A percentile compares a stretch with the other conserved stretches of the same genome.
phyloP scores from a whole-genome alignment of 192 early-diverging fungal species.

The Coemansia sp. region DNA sequence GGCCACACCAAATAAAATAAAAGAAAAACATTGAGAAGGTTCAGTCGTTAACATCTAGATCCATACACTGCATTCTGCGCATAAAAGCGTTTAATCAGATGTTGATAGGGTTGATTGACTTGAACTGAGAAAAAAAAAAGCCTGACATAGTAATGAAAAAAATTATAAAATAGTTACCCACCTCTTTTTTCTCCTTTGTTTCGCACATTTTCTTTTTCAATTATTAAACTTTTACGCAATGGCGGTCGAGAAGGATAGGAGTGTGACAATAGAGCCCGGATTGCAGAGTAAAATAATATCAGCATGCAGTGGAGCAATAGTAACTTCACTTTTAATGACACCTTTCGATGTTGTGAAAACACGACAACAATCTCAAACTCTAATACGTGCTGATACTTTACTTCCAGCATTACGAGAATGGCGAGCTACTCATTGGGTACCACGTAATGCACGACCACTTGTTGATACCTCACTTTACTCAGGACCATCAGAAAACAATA shows the following conservation, averaged over 20 bases:
- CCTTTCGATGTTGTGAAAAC: slow-evolving; percentile 38
- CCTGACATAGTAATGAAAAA: too few species aligned
- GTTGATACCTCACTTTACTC: slow-evolving; percentile 20
- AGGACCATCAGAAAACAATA: slow-evolving; percentile 3
- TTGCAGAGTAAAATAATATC: slow-evolving; percentile 66
- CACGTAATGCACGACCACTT: slow-evolving; percentile 24
- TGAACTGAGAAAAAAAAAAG: too few species aligned
- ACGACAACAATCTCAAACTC: slow-evolving; percentile 34
- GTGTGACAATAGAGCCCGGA: slow-evolving; percentile 10
- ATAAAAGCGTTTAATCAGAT: too few species aligned
- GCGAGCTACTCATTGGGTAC: slow-evolving; percentile 23
- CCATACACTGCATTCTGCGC: too few species aligned
- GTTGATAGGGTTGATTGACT: too few species aligned
- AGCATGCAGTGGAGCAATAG: slow-evolving; percentile 76
- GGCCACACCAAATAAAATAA: too few species aligned
- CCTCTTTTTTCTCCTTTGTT: neutral
- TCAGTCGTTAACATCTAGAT: too few species aligned
- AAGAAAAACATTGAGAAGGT: too few species aligned
- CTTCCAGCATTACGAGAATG: slow-evolving; percentile 30
- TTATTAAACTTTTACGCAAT: neutral
- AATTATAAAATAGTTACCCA: neutral
- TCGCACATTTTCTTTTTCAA: slow-evolving; percentile 2
- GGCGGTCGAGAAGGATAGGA: neutral
- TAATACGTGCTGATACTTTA: slow-evolving; percentile 30
- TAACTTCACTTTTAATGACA: slow-evolving; percentile 69